A percentile compares a stretch with the other conserved stretches of the same genome.
These are phyloP conservation scores for Corymbia citriodora DNA, from an alignment of 441 rosid species.

Conservation along the genomic window DNA sequence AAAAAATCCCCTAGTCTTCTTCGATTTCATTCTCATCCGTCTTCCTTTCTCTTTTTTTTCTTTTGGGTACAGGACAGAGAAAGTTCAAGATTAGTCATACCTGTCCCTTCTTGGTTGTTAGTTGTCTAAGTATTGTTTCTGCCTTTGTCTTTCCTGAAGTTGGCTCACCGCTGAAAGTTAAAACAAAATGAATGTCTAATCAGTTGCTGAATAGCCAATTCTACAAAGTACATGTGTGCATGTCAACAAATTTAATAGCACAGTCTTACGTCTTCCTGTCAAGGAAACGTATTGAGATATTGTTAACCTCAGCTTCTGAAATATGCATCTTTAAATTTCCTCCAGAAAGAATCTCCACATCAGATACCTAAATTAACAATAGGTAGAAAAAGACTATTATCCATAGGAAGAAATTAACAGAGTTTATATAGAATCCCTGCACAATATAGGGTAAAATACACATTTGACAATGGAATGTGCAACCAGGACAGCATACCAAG, in stretches of 20 bases:
- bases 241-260: conserved; percentile 7
- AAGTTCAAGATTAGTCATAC: conserved; percentile 20
- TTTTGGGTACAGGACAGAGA: neutral
- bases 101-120: conserved; percentile 97
- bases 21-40: neutral
- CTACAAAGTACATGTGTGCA: neutral
- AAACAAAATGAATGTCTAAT: neutral
- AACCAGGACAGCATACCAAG: conserved; percentile 40
- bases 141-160: conserved; percentile 78
- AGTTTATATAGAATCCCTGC: neutral
- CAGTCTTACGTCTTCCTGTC: conserved; percentile 82
- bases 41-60: neutral
- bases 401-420: neutral
- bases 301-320: conserved; percentile 92
- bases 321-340: conserved; percentile 81
- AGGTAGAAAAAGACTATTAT: neutral
- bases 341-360: conserved; percentile 87
- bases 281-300: conserved; percentile 81
- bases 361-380: conserved; percentile 61
- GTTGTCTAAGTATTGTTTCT: conserved; percentile 84
- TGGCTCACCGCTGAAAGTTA: conserved; percentile 70
- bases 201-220: neutral
- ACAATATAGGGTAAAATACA: neutral
- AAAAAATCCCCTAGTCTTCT: neutral
- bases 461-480: neutral